Base-by-base conservation (phyloP, 2,329 filamentous ascomycete species). In the Ascochyta rabiei region DNA sequence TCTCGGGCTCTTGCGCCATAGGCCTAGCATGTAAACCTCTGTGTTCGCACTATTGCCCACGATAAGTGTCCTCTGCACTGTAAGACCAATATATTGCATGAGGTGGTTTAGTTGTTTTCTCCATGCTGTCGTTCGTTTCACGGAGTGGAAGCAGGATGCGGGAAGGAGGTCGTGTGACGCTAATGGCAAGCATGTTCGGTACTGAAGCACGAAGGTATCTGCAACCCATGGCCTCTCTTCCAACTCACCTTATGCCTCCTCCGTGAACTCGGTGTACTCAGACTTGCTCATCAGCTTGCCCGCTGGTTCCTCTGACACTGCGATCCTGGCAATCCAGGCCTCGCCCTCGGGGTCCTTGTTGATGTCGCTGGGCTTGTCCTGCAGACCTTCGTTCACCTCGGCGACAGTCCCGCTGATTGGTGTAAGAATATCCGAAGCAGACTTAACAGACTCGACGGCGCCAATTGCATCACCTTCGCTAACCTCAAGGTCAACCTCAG, bases 381-480 rank as follows among this genome's bases (percentile, higher is more conserved):
- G 90, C 59, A 99, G 84, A 56, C 81, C 72, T 10, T 73, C 71
- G 80, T 99, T 99, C 69, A 87, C 82, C 70, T 89, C 85, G 33
- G 85, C 82, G 57, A 99, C 86, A 65, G 80, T 89, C 72, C 93
- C 93, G 47, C 83, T 80, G 63, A 97, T 84, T 16, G 95, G 95
- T 13, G 91, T 88, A 80, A 96, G 89, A 81, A 99, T 96, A 76
- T 99, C 95, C 61, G 91, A 93, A n/a, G 95, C 95, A 60, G 89
- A 95, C 84, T 99, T 99, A 77, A 99, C 95, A 2, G 92, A 97
- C 82, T 99, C 95, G 67, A 99, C 93, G 57, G 93, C 92, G 64
- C 95, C 95, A 66, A 98, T 89, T 62, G 89, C 83, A 73, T 98
- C 93, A 69, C 92, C 92, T 53, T 87, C 84, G 54, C 79, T 77